Percentiles rank a stretch among this genome's conserved stretches.
These are phyloP conservation scores for Euphorbia schlechtendalii DNA, from an alignment of 441 rosid species.

Conservation along the genomic window DNA sequence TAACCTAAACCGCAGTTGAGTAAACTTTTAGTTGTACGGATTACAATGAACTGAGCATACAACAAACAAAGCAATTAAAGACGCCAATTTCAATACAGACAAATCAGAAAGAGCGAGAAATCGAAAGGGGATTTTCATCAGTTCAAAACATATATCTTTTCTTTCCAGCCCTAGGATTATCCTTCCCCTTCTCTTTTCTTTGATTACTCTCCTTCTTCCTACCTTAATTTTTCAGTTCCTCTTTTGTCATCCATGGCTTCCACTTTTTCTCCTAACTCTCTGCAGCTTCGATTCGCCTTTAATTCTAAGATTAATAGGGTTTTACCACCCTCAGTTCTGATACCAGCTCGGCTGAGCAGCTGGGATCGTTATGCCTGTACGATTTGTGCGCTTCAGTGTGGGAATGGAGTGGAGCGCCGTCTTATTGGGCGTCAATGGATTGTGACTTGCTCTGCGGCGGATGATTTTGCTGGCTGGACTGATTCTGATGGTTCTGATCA, in stretches of 20 bases:
- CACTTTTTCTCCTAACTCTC: constrained; percentile 56
- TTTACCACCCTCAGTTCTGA: constrained; percentile 20
- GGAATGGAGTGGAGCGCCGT: constrained; percentile 19
- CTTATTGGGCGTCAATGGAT: constrained; percentile 26
- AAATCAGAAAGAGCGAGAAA: not conserved
- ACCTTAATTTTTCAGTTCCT: not conserved
- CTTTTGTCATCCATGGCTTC: constrained; percentile 39
- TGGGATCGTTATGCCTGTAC: constrained; percentile 22
- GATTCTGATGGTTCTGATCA: constrained; percentile 39
- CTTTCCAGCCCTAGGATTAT: constrained; percentile 24
- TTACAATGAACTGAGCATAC: no score
- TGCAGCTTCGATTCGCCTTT: constrained; percentile 58
- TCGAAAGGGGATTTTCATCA: not conserved
- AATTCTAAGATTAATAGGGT: constrained; percentile 21
- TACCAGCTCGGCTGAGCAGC: constrained; percentile 28
- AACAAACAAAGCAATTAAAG: no score
- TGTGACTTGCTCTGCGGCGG: constrained; percentile 31
- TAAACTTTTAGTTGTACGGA: no score
- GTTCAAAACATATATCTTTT: not conserved
- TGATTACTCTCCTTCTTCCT: not conserved
- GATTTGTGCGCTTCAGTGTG: constrained; percentile 23
- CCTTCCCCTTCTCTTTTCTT: constrained; percentile 3
- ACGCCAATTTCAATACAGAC: no score
- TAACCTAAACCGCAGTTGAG: no score
- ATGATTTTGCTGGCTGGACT: constrained; percentile 65